A percentile compares a stretch with the other conserved stretches of the same genome.
Conservation (phyloP, 495 filamentous ascomycete genomes). For the Aspergillus affinis region DNA sequence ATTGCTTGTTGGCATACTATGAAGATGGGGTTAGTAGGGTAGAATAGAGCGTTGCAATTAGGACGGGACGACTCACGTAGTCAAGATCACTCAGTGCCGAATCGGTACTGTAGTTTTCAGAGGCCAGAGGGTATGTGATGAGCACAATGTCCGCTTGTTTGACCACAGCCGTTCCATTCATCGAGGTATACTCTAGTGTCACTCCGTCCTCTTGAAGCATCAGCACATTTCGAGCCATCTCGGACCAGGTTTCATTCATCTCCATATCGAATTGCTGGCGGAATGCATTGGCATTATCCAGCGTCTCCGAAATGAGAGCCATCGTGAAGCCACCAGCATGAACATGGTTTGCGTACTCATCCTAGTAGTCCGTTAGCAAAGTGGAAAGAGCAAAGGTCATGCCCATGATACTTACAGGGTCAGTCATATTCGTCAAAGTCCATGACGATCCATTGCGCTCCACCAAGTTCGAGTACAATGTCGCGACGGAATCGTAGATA, state of each 20-base stretch:
- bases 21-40: background rate
- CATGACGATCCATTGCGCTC: slow-evolving; percentile 53
- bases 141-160: slow-evolving; percentile 68
- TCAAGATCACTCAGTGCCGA: slow-evolving; percentile 56
- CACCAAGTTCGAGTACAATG: slow-evolving; percentile 55
- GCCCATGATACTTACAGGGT: slow-evolving; percentile 52
- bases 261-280: slow-evolving; percentile 55
- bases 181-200: slow-evolving; percentile 67
- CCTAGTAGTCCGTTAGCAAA: slow-evolving; percentile 30
- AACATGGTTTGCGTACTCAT: slow-evolving; percentile 72
- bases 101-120: slow-evolving; percentile 52
- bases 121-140: slow-evolving; percentile 58
- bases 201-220: slow-evolving; percentile 59
- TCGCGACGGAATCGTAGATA: slow-evolving; percentile 58
- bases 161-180: slow-evolving; percentile 62
- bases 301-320: slow-evolving; percentile 60
- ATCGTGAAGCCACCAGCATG: slow-evolving; percentile 75
- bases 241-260: slow-evolving; percentile 49
- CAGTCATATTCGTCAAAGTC: slow-evolving; percentile 69
- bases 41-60: no score
- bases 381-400: background rate
- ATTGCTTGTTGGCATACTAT: slow-evolving; percentile 63
- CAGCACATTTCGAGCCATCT: slow-evolving; percentile 53
- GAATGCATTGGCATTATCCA: slow-evolving; percentile 55
- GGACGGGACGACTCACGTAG: slow-evolving; percentile 43